These are phyloP conservation scores for Chaetomium strumarium DNA, from an alignment of 2,329 filamentous ascomycete genomes.

Conservation along the genomic window DNA sequence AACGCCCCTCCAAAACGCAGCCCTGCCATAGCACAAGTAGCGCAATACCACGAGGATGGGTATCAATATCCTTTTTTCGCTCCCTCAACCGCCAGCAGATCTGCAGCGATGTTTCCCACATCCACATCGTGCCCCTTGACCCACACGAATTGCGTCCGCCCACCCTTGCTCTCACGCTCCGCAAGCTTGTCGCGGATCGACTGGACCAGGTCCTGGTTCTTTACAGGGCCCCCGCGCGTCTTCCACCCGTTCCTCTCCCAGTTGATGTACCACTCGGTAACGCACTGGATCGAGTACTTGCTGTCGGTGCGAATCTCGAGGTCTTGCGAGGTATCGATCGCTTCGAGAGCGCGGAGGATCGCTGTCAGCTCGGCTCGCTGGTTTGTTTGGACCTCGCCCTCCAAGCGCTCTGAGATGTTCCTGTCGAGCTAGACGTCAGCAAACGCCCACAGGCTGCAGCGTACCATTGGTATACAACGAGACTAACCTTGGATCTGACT, in stretches of 20 bases:
- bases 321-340: slow-evolving; percentile 59
- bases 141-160: slow-evolving; percentile 71
- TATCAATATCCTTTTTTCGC: slow-evolving; percentile 13
- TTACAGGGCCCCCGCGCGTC: slow-evolving; percentile 65
- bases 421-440: slow-evolving; percentile 29
- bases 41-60: neutral
- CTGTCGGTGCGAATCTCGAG: slow-evolving; percentile 84
- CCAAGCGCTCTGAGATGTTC: slow-evolving; percentile 69
- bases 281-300: slow-evolving; percentile 83
- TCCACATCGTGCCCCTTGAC: slow-evolving; percentile 77
- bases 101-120: slow-evolving; percentile 73
- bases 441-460: neutral
- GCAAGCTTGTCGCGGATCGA: slow-evolving; percentile 66
- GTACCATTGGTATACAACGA: neutral
- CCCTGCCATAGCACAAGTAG: no score
- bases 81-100: slow-evolving; percentile 60
- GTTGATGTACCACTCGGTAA: slow-evolving; percentile 72
- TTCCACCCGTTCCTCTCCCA: slow-evolving; percentile 77
- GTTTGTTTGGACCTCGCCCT: slow-evolving; percentile 77
- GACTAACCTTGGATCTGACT: slow-evolving; percentile 46
- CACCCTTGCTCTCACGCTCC: slow-evolving; percentile 55
- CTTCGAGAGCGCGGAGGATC: slow-evolving; percentile 75
- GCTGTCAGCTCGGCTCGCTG: slow-evolving; percentile 93
- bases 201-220: slow-evolving; percentile 81
- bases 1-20: no score